These are phyloP conservation scores for Erigeron canadensis DNA, from an alignment of 129 eudicot genomes.

Conservation along the genomic window DNA sequence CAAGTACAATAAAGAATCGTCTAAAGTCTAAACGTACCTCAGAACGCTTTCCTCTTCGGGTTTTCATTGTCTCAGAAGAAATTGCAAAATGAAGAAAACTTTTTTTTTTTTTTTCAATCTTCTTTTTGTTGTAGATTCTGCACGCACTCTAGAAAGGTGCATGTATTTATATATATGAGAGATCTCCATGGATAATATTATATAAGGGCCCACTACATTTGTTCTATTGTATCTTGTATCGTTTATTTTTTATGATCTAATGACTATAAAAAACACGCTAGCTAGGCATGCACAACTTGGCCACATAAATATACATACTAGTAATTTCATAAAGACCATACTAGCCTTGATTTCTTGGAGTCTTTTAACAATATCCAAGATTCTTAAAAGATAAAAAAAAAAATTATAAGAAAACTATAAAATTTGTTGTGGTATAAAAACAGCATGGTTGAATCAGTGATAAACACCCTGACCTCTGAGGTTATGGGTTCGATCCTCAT, in stretches of 20 bases:
- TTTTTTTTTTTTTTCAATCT: background rate
- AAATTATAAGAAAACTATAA: background rate
- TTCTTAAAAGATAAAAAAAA: background rate
- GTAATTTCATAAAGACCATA: slow-evolving; percentile 21
- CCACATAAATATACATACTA: slow-evolving; percentile 7
- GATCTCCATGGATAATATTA: slow-evolving; percentile 6
- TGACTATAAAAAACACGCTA: slow-evolving; percentile 21
- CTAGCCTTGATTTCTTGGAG: slow-evolving; percentile 14
- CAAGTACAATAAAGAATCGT: slow-evolving; percentile 6
- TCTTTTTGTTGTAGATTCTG: slow-evolving; percentile 27
- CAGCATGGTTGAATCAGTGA: too few relatives aligned
- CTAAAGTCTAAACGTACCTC: slow-evolving; percentile 55
- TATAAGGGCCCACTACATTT: slow-evolving; percentile 28
- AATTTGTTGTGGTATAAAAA: background rate
- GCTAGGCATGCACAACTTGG: slow-evolving; percentile 44
- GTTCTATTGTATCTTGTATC: slow-evolving; percentile 23
- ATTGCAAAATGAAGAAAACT: background rate
- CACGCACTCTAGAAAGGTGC: slow-evolving; percentile 29
- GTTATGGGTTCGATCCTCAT: too few relatives aligned
- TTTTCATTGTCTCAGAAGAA: slow-evolving; percentile 53
- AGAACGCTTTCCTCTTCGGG: slow-evolving; percentile 70
- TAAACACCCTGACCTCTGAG: too few relatives aligned
- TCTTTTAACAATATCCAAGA: slow-evolving; percentile 1
- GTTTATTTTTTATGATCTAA: slow-evolving; percentile 19
- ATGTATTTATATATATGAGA: slow-evolving; percentile 14